Evolutionary conservation across 768 basidiomycete species (phyloP), one percentile per base, ranked within the genome.

Genomic region (Termitomyces sp.): DNA sequence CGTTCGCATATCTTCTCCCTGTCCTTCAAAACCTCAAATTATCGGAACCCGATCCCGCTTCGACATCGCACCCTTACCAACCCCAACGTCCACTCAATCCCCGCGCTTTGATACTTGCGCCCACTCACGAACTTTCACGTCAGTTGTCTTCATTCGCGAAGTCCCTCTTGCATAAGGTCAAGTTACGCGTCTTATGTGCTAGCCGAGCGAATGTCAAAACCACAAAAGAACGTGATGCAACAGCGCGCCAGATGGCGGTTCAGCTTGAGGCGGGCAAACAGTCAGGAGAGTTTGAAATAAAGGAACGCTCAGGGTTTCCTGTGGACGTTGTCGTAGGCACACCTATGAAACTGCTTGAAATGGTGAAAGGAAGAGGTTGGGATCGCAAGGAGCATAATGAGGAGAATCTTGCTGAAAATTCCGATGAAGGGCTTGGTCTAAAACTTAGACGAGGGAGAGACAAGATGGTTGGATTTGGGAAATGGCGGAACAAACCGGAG

Each of bases 71-170:
- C 17, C 15, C 31, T n/a, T 32, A 65, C 11, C 43, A 50, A 40
- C 58, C 63, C 11, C 62, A 64, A 36, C 69, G 70, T n/a, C 68
- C 74, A 4, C 70, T 86, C 17, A 85, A 83, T 62, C 94, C 94
- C 0, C 86, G 92, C 2, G 91, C 88, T 0, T 75, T 97, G 50
- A 77, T 97, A 50, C 82, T 96, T 15, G 89, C 92, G 1, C 94
- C 94, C 0, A 96, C 94, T 0, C 94, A 96, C 70, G 94, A 96
- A 70, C 84, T 97, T 15, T 81, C 91, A 3, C 83, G 94, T 3
- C 94, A 96, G 70, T 79, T 95, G 0, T 82, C 92, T 0, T 71
- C 73, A 0, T 89, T 88, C 60, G 87, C 92, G 2, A 96, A 96
- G 67, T 74, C 80, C 3, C 78, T 96, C 1, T 74, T 88, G 31